Evolutionary conservation across 371 early-diverging fungal genomes (phyloP), one percentile per base, ranked within the genome.

Genomic region (Sporodiniella umbellata): DNA sequence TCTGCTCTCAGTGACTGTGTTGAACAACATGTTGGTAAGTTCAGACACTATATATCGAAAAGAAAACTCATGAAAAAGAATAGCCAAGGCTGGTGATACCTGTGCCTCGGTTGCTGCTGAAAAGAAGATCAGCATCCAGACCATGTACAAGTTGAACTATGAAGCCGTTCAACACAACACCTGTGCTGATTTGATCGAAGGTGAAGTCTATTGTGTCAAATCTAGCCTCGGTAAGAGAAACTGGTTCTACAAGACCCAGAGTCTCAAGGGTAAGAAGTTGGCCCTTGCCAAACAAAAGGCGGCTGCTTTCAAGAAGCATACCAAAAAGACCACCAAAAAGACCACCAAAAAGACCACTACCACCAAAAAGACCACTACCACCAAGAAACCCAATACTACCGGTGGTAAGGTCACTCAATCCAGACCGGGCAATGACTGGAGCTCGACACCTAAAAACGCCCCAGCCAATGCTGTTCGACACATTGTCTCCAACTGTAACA

Each of bases 401-500:
- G 7, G 48, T 24, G 21, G 18, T 30, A 46, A 46, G 45, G 37
- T 19, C 33, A 25, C 33, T 26, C 62, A 61, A 56, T 61, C 62
- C 18, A 47, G 48, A 44, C 62, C 62, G 25, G 62, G 62, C 28
- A 42, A 44, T 24, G 8, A 52, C 46, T 61, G 62, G 62, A 58
- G 58, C 42, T 56, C 62, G 28, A 57, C 66, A 30, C 46, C 62
- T 17, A 14, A 37, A n/a, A 61, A 38, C 17, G 60, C 60, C 33
- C 60, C 65, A 23, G 48, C 56, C 46, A 62, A 54, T 38, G 62
- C 66, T 46, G 56, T 56, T 43, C 58, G 56, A 53, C 66, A 58
- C 37, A 63, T 60, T 48, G 45, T 55, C 48, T 57, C 68, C 26
- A 52, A 45, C 46, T 68, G 68, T 60, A 68, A 48, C 50, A 57